Conservation (phyloP, 192 early-diverging fungal species). For the Coemansia sp. region DNA sequence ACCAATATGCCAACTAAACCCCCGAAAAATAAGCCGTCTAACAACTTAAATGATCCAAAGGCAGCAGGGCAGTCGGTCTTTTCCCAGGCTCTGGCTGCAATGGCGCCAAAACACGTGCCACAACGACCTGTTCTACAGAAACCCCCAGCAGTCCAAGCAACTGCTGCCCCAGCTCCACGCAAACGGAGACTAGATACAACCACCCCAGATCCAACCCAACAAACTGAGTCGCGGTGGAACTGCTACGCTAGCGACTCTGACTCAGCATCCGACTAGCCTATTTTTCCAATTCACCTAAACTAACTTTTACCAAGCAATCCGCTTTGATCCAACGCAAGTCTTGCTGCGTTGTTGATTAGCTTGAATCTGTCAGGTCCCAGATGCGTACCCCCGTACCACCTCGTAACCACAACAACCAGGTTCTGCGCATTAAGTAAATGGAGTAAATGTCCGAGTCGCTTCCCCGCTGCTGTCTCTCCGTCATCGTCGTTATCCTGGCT, state of each 20-base stretch:
- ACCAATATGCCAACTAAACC: background rate
- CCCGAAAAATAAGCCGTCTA: background rate
- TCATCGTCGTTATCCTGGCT: constrained; percentile 90
- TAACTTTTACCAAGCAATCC: constrained; percentile 53
- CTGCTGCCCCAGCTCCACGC: background rate
- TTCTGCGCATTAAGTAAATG: constrained; percentile 70
- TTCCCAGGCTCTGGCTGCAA: constrained; percentile 16
- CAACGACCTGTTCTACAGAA: too few species aligned
- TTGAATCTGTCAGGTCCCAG: constrained; percentile 88
- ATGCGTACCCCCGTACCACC: constrained; percentile 89
- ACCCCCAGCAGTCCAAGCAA: background rate
- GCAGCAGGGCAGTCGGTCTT: background rate
- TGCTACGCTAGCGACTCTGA: constrained; percentile 9
- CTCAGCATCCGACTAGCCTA: constrained; percentile 6
- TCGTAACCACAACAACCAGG: constrained; percentile 76
- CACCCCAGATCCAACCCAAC: background rate
- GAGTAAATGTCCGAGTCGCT: constrained; percentile 78
- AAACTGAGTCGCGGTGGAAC: constrained; percentile 11
- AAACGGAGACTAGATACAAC: background rate
- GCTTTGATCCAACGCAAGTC: constrained; percentile 65
- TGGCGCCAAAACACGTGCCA: background rate
- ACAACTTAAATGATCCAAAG: background rate
- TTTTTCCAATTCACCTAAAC: background rate
- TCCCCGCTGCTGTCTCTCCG: constrained; percentile 90
- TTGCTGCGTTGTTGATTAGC: constrained; percentile 83